Percentiles rank a stretch among this genome's conserved stretches.
These are phyloP conservation scores for Debaryomyces fabryi DNA, from an alignment of 1,139 yeast genomes.

Conservation along the genomic window DNA sequence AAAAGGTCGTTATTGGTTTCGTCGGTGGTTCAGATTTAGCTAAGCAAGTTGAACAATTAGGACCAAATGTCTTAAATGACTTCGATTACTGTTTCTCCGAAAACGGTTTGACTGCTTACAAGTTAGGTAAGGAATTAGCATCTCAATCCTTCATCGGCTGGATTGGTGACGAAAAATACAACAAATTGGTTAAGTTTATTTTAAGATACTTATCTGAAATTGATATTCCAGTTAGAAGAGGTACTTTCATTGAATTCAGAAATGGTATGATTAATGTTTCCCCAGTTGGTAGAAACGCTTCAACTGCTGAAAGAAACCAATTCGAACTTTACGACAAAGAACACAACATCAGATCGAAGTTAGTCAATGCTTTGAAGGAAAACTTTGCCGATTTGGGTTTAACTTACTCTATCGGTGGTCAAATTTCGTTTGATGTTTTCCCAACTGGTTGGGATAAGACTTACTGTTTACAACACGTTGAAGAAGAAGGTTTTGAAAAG, in stretches of 20 bases:
- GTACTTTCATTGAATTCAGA: constrained; percentile 98
- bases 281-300: constrained; percentile 98
- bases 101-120: constrained; percentile 97
- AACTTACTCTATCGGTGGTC: constrained; percentile 98
- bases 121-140: constrained; percentile 81
- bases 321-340: constrained; percentile 81
- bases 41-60: constrained; percentile 96
- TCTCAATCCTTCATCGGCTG: constrained; percentile 92
- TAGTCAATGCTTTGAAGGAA: constrained; percentile 82
- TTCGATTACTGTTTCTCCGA: constrained; percentile 97
- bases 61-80: constrained; percentile 70
- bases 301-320: constrained; percentile 89
- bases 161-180: constrained; percentile 96
- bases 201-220: constrained; percentile 80
- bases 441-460: constrained; percentile 99
- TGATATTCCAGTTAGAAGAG: constrained; percentile 93
- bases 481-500: constrained; percentile 75
- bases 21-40: constrained; percentile 97
- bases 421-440: constrained; percentile 98
- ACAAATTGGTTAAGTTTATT: constrained; percentile 81
- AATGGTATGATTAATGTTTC: constrained; percentile 99
- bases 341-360: constrained; percentile 75
- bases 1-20: constrained; percentile 92
- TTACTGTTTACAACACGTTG: constrained; percentile 92
- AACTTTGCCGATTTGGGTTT: constrained; percentile 81